Base-by-base conservation (phyloP, 1,284 basidiomycete genomes). In the Cutaneotrichosporon cavernicola region DNA sequence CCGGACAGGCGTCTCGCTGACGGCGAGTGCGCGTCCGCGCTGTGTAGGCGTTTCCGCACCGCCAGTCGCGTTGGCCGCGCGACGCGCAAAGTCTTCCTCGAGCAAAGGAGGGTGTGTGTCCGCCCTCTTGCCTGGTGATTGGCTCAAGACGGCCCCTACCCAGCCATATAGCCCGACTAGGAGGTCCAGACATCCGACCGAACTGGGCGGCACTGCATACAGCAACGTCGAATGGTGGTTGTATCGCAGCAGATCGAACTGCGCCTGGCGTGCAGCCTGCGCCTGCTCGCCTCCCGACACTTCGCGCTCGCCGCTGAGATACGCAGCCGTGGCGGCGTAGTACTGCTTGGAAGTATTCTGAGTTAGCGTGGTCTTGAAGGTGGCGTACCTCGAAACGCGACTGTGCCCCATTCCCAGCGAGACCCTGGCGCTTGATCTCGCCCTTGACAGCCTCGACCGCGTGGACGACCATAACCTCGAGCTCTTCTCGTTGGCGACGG, bases 141-240 rank as follows among this genome's bases (percentile, higher is more conserved):
- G 73, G 11, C 72, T 73, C 21, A 79, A 52, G 7, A 75, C 56
- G 2, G 74, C 72, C 0, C 72, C 76, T 6, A 73, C 72, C 80
- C 80, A 81, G 9, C 72, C 69, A 57, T 80, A 78, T 22, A 81
- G 62, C 13, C 76, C 74, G 9, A 77, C 75, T 1, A 77, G 71
- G 14, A 78, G 68, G 60, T 81, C 78, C 14, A 81, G 58, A 50
- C 76, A 78, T 9, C 70, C 66, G n/a, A 77, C 66, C 6, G 76
- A 79, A 55, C 72, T 76, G 1, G 80, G 80, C 11, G 80, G 79
- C 5, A 78, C 73, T 7, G 78, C 73, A 64, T 77, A 78, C 3
- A 81, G 72, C 34, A 80, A 60, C 2, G 75, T 75, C 26, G 79
- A 80, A 60, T 81, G 79, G 61, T 78, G 73, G 30, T 72, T 74